These are phyloP conservation scores for Pterocarpus macrocarpus DNA, from an alignment of 306 rosid species.

Conservation along the genomic window DNA sequence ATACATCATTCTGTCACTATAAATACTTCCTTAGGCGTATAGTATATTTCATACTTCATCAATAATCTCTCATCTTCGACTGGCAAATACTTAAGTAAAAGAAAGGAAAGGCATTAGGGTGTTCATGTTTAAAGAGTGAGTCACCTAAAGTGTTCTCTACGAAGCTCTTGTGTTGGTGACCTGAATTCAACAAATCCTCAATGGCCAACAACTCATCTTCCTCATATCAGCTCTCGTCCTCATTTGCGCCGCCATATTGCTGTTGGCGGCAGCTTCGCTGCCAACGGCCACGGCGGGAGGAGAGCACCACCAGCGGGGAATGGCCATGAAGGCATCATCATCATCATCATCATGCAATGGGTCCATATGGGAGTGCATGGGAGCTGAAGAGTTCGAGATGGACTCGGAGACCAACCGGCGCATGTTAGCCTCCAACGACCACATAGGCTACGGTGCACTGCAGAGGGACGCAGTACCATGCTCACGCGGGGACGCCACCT, in stretches of 20 bases:
- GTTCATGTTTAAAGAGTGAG: too few species aligned
- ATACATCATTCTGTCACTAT: not conserved
- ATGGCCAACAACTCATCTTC: conserved; percentile 40
- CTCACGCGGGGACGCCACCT: conserved; percentile 32
- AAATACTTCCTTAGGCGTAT: too few species aligned
- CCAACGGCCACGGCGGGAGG: conserved; percentile 54
- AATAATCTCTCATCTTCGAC: too few species aligned
- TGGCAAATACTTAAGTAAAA: too few species aligned
- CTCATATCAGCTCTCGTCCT: conserved; percentile 46
- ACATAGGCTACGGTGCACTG: conserved; percentile 91
- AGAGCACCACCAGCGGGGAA: conserved; percentile 29
- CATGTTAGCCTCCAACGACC: conserved; percentile 70
- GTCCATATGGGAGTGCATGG: conserved; percentile 68
- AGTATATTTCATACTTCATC: too few species aligned
- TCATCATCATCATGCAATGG: conserved; percentile 57
- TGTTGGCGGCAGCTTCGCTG: not conserved
- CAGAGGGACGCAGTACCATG: conserved; percentile 90
- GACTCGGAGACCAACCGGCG: conserved; percentile 83
- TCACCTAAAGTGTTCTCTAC: too few species aligned
- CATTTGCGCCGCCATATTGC: conserved; percentile 62
- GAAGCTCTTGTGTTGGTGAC: too few species aligned
- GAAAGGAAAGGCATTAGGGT: too few species aligned
- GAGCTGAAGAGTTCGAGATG: conserved; percentile 65
- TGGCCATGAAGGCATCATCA: not conserved
- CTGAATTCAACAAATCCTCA: not conserved